phyloP scores from a whole-genome alignment of 345 rosid species.

The Iberis pinnata region DNA sequence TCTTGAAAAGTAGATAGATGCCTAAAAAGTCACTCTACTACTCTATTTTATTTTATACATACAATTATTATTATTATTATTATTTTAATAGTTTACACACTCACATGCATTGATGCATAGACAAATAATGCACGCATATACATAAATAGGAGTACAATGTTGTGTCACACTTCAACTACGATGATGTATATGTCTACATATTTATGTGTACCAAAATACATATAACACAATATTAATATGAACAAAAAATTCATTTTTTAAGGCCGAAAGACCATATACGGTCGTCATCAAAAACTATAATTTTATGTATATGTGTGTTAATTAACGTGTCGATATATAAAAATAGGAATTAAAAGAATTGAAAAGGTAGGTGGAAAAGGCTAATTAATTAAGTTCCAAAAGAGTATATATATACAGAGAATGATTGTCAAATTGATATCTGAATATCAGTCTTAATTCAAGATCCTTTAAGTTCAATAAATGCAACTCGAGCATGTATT shows the following conservation, averaged over 20 bases:
- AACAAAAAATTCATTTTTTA: no score
- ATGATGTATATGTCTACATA: constrained; percentile 23
- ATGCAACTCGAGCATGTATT: constrained; percentile 49
- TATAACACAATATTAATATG: no score
- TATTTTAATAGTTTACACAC: constrained; percentile 22
- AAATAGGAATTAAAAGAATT: constrained; percentile 9
- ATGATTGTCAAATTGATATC: constrained; percentile 37
- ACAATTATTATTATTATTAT: constrained; percentile 14
- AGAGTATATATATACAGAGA: constrained; percentile 14
- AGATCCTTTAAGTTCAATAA: constrained; percentile 41
- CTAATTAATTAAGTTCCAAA: constrained; percentile 15
- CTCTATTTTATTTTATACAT: constrained; percentile 17
- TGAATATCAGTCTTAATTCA: constrained; percentile 20
- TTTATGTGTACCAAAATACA: not conserved
- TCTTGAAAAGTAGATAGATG: constrained; percentile 28
- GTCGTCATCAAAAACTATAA: constrained; percentile 2
- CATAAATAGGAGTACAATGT: constrained; percentile 32
- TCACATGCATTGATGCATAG: constrained; percentile 25
- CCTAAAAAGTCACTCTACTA: constrained; percentile 25
- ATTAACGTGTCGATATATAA: constrained; percentile 1
- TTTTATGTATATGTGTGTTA: constrained; percentile 2
- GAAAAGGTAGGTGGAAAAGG: constrained; percentile 27
- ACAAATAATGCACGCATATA: constrained; percentile 24
- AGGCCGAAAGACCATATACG: no score
- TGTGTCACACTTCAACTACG: constrained; percentile 29